Evolutionary conservation across 1,139 yeast genomes (phyloP).

Genomic region (Protomyces inundatus): DNA sequence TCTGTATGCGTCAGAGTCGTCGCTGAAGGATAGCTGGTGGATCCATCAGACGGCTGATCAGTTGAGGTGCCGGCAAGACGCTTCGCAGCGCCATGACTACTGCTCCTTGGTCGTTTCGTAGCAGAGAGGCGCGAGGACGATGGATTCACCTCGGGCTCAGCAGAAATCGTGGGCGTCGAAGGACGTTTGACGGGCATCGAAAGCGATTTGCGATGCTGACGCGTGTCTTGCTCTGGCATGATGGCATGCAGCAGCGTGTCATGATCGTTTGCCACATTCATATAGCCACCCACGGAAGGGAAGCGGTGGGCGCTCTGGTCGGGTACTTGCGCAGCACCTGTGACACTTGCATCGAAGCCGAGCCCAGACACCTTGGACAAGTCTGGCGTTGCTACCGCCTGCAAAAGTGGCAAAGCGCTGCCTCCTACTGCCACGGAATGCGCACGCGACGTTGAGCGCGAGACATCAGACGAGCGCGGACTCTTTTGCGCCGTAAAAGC

Average conservation of each 20-base stretch:
- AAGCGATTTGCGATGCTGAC: background rate
- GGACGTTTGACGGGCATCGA: background rate
- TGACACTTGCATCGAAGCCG: background rate
- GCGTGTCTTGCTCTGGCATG: background rate
- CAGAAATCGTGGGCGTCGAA: background rate
- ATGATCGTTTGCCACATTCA: background rate
- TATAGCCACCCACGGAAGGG: background rate
- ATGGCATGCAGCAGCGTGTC: background rate
- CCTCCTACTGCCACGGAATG: background rate
- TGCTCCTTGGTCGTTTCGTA: background rate
- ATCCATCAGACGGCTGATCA: no score
- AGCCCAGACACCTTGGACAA: no score
- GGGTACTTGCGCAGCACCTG: no score
- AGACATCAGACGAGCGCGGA: slow-evolving; percentile 12
- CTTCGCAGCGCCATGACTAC: background rate
- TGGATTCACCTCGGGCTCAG: background rate
- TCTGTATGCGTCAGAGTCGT: background rate
- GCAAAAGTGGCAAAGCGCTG: background rate
- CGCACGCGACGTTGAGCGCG: slow-evolving; percentile 10
- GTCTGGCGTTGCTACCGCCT: background rate
- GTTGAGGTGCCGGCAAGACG: background rate
- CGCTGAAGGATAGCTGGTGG: background rate
- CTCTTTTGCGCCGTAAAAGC: slow-evolving; percentile 27
- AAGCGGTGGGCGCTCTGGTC: no score
- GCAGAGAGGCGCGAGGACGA: background rate